Conservation (phyloP, 1,284 basidiomycete species). For the Marasmius oreades region DNA sequence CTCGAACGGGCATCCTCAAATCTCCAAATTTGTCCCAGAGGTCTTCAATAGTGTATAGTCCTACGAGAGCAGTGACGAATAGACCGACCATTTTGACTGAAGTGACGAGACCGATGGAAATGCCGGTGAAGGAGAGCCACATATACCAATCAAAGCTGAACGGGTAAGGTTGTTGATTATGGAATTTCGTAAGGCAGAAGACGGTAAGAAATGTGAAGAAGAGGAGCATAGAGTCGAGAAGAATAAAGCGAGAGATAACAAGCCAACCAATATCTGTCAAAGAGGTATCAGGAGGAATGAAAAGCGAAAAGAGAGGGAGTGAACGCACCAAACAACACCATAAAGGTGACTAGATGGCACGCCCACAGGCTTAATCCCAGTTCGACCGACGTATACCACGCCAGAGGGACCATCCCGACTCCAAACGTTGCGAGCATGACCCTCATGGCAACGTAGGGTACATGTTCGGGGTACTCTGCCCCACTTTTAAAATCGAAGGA, state of each 20-base stretch:
- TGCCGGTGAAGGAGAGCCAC: constrained; percentile 88
- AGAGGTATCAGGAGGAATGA: background rate
- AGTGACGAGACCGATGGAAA: constrained; percentile 94
- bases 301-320: background rate
- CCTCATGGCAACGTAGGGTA: constrained; percentile 94
- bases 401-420: constrained; percentile 92
- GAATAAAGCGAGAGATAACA: constrained; percentile 94
- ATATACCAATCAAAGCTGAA: constrained; percentile 97
- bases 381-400: constrained; percentile 96
- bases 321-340: constrained; percentile 72
- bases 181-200: constrained; percentile 94
- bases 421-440: constrained; percentile 94
- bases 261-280: constrained; percentile 81
- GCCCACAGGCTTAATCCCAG: constrained; percentile 89
- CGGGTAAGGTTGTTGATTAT: constrained; percentile 92
- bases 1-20: constrained; percentile 85
- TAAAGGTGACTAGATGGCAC: constrained; percentile 89
- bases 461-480: constrained; percentile 75
- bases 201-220: constrained; percentile 98
- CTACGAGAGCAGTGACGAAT: constrained; percentile 92
- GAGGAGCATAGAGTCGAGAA: constrained; percentile 96
- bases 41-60: constrained; percentile 95
- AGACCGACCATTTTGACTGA: constrained; percentile 95
- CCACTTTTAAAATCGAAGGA: constrained; percentile 95
- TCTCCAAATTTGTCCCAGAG: constrained; percentile 99